Base-by-base conservation (phyloP, 495 filamentous ascomycete species). In the Xylaria venustula region DNA sequence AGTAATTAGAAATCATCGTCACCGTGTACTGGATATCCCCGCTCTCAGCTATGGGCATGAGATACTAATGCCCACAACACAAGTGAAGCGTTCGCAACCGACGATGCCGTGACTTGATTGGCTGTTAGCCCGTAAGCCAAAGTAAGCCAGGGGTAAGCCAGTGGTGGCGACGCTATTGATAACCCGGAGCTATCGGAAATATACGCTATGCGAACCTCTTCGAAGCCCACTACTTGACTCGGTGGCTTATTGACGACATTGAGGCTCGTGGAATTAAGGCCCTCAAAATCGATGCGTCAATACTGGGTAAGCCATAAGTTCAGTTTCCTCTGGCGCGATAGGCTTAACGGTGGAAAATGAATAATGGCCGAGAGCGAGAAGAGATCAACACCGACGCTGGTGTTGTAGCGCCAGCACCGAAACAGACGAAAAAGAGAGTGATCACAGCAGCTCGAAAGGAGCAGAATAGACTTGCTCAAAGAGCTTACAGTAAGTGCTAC, bases 381-480 rank as follows among this genome's bases (percentile, higher is more conserved):
- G 32, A 14, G n/a, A 15, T 9, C 6, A 40, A 41, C 3, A 14
- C 45, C 28, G 20, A 28, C 28, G 9, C 58, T 37, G 20, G 15
- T 28, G 5, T 3, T 20, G 23, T 12, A 1, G 34, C 30, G 22
- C 15, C 32, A 48, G 54, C 37, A 3, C 45, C 15, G 9, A 50
- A 51, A 40, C 44, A 52, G 19, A 52, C 59, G 46, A 66, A 63
- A 42, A 67, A 64, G 36, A 70, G 77, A 15, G 59, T 73, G n/a
- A 63, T 79, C 36, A 80, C 77, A 3, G 62, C 64, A 12, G 76
- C 77, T 30, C 69, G 76, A 7, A 73, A 70, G 64, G 71, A 75
- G 37, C 76, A 79, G 57, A 80, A 80, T 36, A 61, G 69, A 23
- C 54, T 71, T 17, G 73, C 75, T n/a, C 77, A 80, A 58, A 67